Evolutionary conservation across 805 yeast species (phyloP).

Genomic region (Blastobotrys parvus): DNA sequence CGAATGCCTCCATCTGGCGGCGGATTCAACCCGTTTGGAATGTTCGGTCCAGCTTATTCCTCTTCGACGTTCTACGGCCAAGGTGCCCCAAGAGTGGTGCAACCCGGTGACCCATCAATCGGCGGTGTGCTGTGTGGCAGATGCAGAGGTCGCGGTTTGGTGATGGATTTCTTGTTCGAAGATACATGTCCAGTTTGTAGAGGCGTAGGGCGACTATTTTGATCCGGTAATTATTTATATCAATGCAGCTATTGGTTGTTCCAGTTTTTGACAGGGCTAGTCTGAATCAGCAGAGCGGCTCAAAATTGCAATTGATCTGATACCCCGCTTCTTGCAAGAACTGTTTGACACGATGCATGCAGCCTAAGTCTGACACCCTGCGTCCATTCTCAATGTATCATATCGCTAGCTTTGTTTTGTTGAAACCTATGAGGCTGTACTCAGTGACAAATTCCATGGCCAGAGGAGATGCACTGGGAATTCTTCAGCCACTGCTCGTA

Average conservation of each 20-base stretch:
- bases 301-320: too few relatives aligned
- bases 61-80: not conserved
- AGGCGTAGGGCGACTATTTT: conserved; percentile 4
- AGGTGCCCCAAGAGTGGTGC: conserved; percentile 1
- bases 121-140: conserved; percentile 69
- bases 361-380: too few relatives aligned
- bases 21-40: conserved; percentile 2
- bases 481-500: too few relatives aligned
- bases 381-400: too few relatives aligned
- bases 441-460: too few relatives aligned
- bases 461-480: too few relatives aligned
- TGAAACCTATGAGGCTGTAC: too few relatives aligned
- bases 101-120: conserved; percentile 68
- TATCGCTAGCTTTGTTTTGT: too few relatives aligned
- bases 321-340: too few relatives aligned
- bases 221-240: not conserved
- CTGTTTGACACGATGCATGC: too few relatives aligned
- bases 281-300: too few relatives aligned
- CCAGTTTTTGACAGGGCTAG: not conserved
- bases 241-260: not conserved
- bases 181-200: conserved; percentile 4
- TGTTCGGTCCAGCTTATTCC: conserved; percentile 10
- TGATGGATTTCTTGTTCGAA: conserved; percentile 12
- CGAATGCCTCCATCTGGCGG: conserved; percentile 18
- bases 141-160: conserved; percentile 58